Evolutionary conservation across 805 yeast genomes (phyloP).

Genomic region (Komagataella ulmi): DNA sequence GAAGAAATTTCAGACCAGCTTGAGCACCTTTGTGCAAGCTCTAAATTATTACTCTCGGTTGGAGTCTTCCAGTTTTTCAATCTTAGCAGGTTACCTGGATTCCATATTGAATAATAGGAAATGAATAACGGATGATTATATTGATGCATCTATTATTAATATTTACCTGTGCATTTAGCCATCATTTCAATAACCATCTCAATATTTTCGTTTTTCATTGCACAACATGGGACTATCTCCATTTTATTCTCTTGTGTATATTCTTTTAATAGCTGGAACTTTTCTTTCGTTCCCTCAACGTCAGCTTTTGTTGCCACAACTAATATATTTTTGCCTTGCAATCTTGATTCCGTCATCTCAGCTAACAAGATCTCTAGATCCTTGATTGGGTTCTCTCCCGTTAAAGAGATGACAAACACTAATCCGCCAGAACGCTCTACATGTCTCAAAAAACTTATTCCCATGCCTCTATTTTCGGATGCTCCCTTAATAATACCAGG

Average conservation of each 20-base stretch:
- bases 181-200: constrained; percentile 57
- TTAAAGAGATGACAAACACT: constrained; percentile 77
- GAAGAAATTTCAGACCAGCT: constrained; percentile 28
- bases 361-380: constrained; percentile 50
- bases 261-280: constrained; percentile 28
- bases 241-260: constrained; percentile 35
- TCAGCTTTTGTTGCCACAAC: constrained; percentile 96
- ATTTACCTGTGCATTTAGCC: constrained; percentile 41
- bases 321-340: constrained; percentile 48
- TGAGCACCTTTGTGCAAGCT: constrained; percentile 31
- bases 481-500: constrained; percentile 95
- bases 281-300: constrained; percentile 35
- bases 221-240: constrained; percentile 80
- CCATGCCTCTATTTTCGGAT: constrained; percentile 76
- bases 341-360: constrained; percentile 60
- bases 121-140: background rate
- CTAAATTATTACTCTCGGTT: constrained; percentile 33
- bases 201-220: constrained; percentile 57
- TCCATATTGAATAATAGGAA: background rate
- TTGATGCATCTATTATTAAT: background rate
- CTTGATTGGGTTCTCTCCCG: constrained; percentile 45
- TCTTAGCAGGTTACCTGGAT: constrained; percentile 29
- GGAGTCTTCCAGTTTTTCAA: constrained; percentile 31
- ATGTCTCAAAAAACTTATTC: constrained; percentile 83
- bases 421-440: constrained; percentile 85